Evolutionary conservation across 129 eudicot genomes (phyloP).

Genomic region (Artemisia annua): DNA sequence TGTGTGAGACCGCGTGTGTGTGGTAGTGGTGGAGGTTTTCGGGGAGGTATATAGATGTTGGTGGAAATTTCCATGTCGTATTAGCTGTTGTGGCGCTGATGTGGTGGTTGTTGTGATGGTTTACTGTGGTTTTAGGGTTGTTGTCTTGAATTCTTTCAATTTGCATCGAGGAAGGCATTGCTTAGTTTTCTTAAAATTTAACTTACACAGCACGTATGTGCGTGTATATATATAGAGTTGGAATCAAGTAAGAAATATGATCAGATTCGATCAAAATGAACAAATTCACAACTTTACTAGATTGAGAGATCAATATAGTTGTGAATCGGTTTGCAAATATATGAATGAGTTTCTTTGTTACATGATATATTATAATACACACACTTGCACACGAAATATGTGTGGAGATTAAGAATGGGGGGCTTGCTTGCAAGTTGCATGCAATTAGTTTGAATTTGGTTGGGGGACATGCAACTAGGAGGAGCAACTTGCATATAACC

Average conservation of each 20-base stretch:
- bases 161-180: slow-evolving; percentile 45
- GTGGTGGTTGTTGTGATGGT: slow-evolving; percentile 24
- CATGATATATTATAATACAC: neutral
- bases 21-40: slow-evolving; percentile 55
- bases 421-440: slow-evolving; percentile 36
- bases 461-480: slow-evolving; percentile 34
- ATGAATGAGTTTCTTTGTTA: too few species aligned
- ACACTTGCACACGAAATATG: neutral
- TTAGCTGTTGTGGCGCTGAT: neutral
- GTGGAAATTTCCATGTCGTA: slow-evolving; percentile 33
- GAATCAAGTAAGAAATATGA: neutral
- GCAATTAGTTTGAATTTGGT: slow-evolving; percentile 40
- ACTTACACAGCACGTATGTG: neutral
- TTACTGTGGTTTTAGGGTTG: slow-evolving; percentile 27
- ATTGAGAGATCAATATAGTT: too few species aligned
- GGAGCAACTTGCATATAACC: slow-evolving; percentile 33
- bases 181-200: too few species aligned
- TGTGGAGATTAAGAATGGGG: slow-evolving; percentile 23
- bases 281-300: too few species aligned
- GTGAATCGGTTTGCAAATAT: too few species aligned
- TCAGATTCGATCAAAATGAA: too few species aligned
- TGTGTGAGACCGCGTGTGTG: slow-evolving; percentile 52
- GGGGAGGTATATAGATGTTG: slow-evolving; percentile 34
- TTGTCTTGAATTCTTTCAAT: slow-evolving; percentile 44
- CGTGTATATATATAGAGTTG: slow-evolving; percentile 5